Conservation (phyloP, 306 rosid genomes). For the Nissolia schottii region DNA sequence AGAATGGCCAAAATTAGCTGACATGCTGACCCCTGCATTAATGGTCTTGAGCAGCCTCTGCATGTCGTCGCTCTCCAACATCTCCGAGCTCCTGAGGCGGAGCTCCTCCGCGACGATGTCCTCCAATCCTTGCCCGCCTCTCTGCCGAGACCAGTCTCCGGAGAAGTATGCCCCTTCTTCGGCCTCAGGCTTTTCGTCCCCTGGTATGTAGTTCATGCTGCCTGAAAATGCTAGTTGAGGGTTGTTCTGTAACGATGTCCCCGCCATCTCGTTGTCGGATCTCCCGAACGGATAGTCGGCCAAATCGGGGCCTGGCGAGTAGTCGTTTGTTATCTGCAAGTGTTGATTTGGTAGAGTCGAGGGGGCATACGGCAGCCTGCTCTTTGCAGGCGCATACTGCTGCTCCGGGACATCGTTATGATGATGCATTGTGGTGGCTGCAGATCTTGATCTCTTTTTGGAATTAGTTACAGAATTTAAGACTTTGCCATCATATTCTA, state of each 20-base stretch:
- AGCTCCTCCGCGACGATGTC: constrained; percentile 73
- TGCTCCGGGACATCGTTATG: constrained; percentile 30
- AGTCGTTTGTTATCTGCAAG: constrained; percentile 33
- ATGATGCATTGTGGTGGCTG: constrained; percentile 23
- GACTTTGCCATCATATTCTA: constrained; percentile 70
- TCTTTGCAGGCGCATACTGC: constrained; percentile 36
- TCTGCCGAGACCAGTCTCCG: constrained; percentile 59
- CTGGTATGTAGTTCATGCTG: constrained; percentile 39
- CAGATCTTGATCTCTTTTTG: constrained; percentile 32
- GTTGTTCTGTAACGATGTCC: constrained; percentile 33
- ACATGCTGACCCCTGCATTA: constrained; percentile 42
- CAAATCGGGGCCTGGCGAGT: constrained; percentile 30
- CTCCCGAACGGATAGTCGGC: constrained; percentile 44
- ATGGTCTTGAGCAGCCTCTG: constrained; percentile 64
- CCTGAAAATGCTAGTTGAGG: constrained; percentile 40
- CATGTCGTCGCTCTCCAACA: constrained; percentile 85
- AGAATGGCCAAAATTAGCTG: constrained; percentile 40
- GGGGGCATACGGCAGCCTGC: constrained; percentile 37
- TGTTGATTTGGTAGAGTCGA: constrained; percentile 38
- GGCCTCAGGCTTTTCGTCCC: constrained; percentile 33
- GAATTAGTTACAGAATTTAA: constrained; percentile 36
- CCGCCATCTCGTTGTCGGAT: constrained; percentile 33
- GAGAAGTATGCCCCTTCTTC: constrained; percentile 39
- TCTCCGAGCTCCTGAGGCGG: constrained; percentile 71
- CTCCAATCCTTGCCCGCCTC: constrained; percentile 59